Base-by-base conservation (phyloP, 2,329 filamentous ascomycete species). In the Fusarium phyllophilum region DNA sequence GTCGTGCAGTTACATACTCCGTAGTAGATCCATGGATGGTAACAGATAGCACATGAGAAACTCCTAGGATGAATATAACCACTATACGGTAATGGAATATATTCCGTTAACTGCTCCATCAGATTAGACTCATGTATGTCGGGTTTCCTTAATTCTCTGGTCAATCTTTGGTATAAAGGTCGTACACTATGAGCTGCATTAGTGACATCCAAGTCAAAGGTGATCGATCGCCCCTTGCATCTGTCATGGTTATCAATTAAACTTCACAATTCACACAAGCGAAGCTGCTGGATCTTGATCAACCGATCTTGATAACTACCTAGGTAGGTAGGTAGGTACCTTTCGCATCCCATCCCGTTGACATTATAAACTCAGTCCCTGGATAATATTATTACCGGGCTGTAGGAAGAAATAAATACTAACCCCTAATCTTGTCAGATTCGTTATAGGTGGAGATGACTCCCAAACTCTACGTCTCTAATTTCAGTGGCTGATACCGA, bases 401-500 rank as follows among this genome's bases (percentile, higher is more conserved):
- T 39, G 34, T 29, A 8, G 34, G 17, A 39, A 39, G 34, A n/a
- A n/a, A 39, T 26, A 29, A n/a, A 54, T 29, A 39, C 20, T 15
- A 39, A 54, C 24, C 51, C 24, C 18, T 39, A 29, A 39, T 39
- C 51, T 39, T 52, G 49, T 52, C 51, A 54, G 34, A 54, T 29
- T 54, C 22, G 46, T 36, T 62, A 36, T 62, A 29, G n/a, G 24
- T 36, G 55, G 26, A 29, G 20, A 52, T 59, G 26, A 54, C 31
- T 42, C 61, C 57, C 60, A 73, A 69, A 57, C 34, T 57, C 22
- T 31, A 31, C 39, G 9, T 24, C 41, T 20, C 36, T 39, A 15
- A 45, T 58, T 22, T 24, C 45, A 48, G 58, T 70, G 67, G 51
- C 66, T 58, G 65, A 52, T 48, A 54, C 52, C 64, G 66, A 38